Evolutionary conservation across 345 rosid species (phyloP).

Genomic region (Eucalyptus sp.): DNA sequence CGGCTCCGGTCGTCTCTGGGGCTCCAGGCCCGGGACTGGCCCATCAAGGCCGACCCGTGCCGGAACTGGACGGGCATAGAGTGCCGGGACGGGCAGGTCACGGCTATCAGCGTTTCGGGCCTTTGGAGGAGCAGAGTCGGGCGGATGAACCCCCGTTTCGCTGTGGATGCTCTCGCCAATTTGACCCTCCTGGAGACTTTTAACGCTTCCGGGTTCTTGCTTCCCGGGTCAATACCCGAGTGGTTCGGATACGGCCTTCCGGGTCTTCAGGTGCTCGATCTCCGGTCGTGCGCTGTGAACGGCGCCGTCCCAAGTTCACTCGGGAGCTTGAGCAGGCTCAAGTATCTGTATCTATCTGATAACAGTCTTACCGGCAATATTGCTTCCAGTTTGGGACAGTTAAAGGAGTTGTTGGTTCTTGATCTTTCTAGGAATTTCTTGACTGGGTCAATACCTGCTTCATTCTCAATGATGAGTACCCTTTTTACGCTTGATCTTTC

Average conservation of each 20-base stretch:
- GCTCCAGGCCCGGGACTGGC: conserved; percentile 50
- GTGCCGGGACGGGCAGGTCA: conserved; percentile 35
- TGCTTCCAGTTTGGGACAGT: conserved; percentile 27
- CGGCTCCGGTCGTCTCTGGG: conserved; percentile 59
- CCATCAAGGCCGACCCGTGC: conserved; percentile 43
- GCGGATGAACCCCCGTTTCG: conserved; percentile 32
- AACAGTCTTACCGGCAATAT: conserved; percentile 35
- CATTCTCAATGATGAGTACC: conserved; percentile 19
- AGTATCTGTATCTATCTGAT: conserved; percentile 20
- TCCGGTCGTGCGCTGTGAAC: conserved; percentile 31
- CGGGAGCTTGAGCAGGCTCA: conserved; percentile 30
- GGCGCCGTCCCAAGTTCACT: conserved; percentile 46
- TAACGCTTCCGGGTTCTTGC: conserved; percentile 56
- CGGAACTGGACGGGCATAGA: conserved; percentile 36
- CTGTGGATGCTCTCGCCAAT: conserved; percentile 38
- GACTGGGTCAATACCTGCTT: conserved; percentile 38
- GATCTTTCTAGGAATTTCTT: conserved; percentile 40
- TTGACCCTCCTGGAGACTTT: conserved; percentile 35
- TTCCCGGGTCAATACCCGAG: conserved; percentile 52
- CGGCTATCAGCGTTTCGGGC: conserved; percentile 38
- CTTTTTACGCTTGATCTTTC: conserved; percentile 32
- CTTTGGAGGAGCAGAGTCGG: conserved; percentile 44
- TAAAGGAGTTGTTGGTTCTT: conserved; percentile 23
- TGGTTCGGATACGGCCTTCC: conserved; percentile 36
- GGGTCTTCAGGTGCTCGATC: conserved; percentile 46